phyloP scores from a whole-genome alignment of 345 rosid species.

The Syzygium jambos region DNA sequence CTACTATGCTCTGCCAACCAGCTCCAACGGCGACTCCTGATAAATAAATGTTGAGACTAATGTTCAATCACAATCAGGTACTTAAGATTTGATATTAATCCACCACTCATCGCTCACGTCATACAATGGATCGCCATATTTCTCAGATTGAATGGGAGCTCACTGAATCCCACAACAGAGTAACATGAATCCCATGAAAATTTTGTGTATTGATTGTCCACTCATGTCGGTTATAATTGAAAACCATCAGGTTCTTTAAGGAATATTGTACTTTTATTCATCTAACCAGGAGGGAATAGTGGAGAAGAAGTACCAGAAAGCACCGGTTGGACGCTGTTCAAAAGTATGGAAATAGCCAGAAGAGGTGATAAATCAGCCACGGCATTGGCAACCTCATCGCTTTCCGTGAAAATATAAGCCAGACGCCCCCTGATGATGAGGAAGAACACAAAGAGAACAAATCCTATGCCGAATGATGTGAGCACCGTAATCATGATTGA shows the following conservation, averaged over 20 bases:
- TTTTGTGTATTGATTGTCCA: background rate
- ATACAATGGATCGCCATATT: background rate
- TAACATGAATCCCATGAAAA: background rate
- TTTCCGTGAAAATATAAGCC: conserved; percentile 56
- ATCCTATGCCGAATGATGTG: conserved; percentile 49
- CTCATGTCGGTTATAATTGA: background rate
- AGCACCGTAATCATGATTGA: conserved; percentile 26
- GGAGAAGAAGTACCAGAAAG: conserved; percentile 44
- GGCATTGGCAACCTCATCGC: conserved; percentile 40
- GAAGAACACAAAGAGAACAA: conserved; percentile 31
- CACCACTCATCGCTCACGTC: background rate
- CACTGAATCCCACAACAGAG: background rate
- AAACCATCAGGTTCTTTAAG: background rate
- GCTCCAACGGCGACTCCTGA: conserved; percentile 77
- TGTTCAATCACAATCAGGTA: background rate
- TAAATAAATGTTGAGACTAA: background rate
- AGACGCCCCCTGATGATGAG: conserved; percentile 40
- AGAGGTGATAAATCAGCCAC: conserved; percentile 69
- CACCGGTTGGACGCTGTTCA: conserved; percentile 82
- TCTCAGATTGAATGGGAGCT: background rate
- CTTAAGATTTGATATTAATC: background rate
- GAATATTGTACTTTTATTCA: background rate
- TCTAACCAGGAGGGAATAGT: background rate
- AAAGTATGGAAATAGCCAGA: conserved; percentile 58
- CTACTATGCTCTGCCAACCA: conserved; percentile 78